Base-by-base conservation (phyloP, 495 filamentous ascomycete species). In the Aspergillus wentii region DNA sequence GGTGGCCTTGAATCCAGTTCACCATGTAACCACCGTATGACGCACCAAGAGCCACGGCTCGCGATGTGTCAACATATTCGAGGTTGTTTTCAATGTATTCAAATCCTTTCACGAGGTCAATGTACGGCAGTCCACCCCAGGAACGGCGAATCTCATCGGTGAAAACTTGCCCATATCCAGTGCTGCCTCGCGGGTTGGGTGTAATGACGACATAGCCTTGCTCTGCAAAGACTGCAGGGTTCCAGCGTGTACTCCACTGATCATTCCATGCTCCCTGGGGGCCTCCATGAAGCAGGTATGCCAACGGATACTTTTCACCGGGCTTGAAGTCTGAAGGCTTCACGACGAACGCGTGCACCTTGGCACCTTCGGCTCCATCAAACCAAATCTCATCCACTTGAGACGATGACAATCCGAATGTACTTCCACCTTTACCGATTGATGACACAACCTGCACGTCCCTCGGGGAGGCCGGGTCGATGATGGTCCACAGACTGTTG, bases 1-100 rank as follows among this genome's bases (percentile, higher is more conserved):
- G 46, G 22, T 76, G 69, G 10, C 72, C 72, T 37, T 76, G 72
- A 10, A 76, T 74, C 72, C 72, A 76, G 44, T 72, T 89, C 53
- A 86, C 79, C 86, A 88, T 88, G 53, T 78, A 94, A 10, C 88
- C 87, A n/a, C 86, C 86, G 49, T 90, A 95, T 0, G 80, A 85
- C 3, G 88, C 89, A 4, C 89, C 89, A 0, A 89, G 62, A 2
- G 85, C 88, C 3, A 95, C 88, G 1, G 86, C 81, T n/a, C 79
- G 75, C 7, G 62, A 56, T 2, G 78, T 87, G 52, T 95, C 87
- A 14, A 94, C 80, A 51, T 85, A 94, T 2, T 68, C 49, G 25
- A 91, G 52, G 31, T 88, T 78, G 9, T 82, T 61, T 36, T 79
- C 76, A 35, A 94, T 83, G 44, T 86, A 78, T 40, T 89, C 83